Evolutionary conservation across 148 eudicot genomes (phyloP).

Genomic region (Hydrangea macrophylla): DNA sequence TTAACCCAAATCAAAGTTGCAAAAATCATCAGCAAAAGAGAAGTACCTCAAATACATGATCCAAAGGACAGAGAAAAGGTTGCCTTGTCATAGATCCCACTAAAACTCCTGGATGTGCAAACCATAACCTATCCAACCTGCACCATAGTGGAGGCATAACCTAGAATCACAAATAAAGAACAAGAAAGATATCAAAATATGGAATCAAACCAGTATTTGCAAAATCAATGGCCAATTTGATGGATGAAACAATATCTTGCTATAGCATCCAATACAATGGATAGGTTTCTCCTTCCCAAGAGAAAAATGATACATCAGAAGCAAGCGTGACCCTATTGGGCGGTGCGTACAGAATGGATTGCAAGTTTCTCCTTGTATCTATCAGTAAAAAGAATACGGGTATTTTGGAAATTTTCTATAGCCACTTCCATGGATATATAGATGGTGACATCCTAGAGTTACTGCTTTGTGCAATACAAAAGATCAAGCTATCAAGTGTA

Average conservation of each 20-base stretch:
- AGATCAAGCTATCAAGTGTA: neutral
- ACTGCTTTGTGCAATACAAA: neutral
- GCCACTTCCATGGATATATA: neutral
- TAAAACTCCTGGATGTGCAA: slow-evolving; percentile 91
- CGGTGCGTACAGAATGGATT: neutral
- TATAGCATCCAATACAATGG: neutral
- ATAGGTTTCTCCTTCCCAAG: neutral
- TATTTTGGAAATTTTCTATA: neutral
- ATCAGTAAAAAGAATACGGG: neutral
- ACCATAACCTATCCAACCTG: slow-evolving; percentile 99
- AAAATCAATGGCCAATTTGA: slow-evolving; percentile 1
- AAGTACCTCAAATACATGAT: slow-evolving; percentile 94
- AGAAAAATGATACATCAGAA: neutral
- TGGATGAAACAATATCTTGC: neutral
- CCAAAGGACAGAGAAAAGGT: slow-evolving; percentile 91
- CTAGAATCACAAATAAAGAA: slow-evolving; percentile 59
- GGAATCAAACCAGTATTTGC: slow-evolving; percentile 10
- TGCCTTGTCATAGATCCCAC: slow-evolving; percentile 77
- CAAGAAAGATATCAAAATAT: slow-evolving; percentile 23
- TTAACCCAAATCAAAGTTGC: neutral
- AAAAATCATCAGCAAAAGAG: neutral
- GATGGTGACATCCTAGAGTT: neutral
- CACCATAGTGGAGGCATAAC: slow-evolving; percentile 99
- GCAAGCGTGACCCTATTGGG: neutral
- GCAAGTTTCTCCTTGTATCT: neutral